Evolutionary conservation across 306 rosid species (phyloP).

Genomic region (Rosa lucieae): DNA sequence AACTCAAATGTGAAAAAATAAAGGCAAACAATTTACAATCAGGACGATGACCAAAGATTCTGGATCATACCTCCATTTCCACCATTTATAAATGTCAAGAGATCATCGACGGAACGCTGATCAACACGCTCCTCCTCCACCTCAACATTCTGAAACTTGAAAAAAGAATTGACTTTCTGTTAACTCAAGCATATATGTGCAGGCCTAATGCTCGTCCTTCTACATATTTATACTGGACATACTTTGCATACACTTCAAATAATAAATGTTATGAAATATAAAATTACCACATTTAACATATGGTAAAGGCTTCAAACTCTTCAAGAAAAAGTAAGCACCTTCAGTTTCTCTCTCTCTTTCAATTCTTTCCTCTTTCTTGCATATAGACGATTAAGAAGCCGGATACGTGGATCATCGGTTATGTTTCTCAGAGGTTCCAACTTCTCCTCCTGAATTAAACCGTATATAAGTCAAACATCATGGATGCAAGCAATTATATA

Average conservation of each 20-base stretch:
- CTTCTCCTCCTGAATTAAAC: constrained; percentile 79
- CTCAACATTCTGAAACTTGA: constrained; percentile 64
- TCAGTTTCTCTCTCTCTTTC: constrained; percentile 69
- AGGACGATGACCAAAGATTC: constrained; percentile 3
- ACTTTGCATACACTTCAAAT: constrained; percentile 23
- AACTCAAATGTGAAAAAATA: constrained; percentile 13
- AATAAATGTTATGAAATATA: constrained; percentile 23
- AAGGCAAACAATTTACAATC: constrained; percentile 6
- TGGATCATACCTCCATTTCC: constrained; percentile 55
- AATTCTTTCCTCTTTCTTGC: constrained; percentile 87
- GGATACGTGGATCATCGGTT: constrained; percentile 91
- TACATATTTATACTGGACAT: constrained; percentile 7
- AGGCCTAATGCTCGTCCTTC: background rate
- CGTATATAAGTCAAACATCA: constrained; percentile 31
- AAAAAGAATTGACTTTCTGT: constrained; percentile 15
- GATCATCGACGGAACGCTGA: constrained; percentile 89
- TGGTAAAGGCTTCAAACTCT: constrained; percentile 40
- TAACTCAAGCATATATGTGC: constrained; percentile 17
- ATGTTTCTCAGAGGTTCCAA: constrained; percentile 76
- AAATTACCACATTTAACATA: constrained; percentile 34
- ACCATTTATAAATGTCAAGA: constrained; percentile 83
- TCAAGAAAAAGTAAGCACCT: constrained; percentile 49
- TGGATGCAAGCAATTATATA: constrained; percentile 12
- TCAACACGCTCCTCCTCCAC: constrained; percentile 72
- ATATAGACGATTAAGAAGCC: constrained; percentile 82